A percentile compares a stretch with the other conserved stretches of the same genome.
phyloP scores from a whole-genome alignment of 257 asterid species.

The Datura wrightii region DNA sequence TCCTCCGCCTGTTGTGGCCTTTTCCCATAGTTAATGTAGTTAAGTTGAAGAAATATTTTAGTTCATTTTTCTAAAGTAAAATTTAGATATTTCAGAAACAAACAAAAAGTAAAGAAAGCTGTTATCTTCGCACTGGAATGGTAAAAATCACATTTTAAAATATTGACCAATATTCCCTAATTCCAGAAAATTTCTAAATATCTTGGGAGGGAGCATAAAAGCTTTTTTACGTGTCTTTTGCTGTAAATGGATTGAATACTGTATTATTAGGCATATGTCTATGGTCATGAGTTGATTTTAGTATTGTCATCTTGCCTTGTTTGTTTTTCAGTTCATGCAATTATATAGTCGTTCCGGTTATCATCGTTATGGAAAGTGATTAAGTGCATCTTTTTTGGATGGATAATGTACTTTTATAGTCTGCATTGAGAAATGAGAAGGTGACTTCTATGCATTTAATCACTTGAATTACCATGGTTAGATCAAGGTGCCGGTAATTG shows the following conservation, averaged over 20 bases:
- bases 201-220: neutral
- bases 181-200: neutral
- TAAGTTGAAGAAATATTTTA: neutral
- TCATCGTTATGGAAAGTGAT: neutral
- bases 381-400: conserved; percentile 7
- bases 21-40: neutral
- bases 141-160: neutral
- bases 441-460: conserved; percentile 1
- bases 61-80: neutral
- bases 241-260: neutral
- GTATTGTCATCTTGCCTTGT: neutral
- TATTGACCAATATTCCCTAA: neutral
- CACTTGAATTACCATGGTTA: conserved; percentile 39
- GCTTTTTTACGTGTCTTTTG: neutral
- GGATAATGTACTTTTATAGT: neutral
- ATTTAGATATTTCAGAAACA: neutral
- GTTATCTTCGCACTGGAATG: neutral
- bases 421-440: conserved; percentile 9
- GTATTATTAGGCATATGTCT: neutral
- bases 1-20: neutral
- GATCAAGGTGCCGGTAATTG: conserved; percentile 88
- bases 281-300: neutral
- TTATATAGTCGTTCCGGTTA: neutral
- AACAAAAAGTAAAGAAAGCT: neutral
- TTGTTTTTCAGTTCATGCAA: neutral